Base-by-base conservation (phyloP, 495 filamentous ascomycete species). In the Lasiosphaeris hirsuta region DNA sequence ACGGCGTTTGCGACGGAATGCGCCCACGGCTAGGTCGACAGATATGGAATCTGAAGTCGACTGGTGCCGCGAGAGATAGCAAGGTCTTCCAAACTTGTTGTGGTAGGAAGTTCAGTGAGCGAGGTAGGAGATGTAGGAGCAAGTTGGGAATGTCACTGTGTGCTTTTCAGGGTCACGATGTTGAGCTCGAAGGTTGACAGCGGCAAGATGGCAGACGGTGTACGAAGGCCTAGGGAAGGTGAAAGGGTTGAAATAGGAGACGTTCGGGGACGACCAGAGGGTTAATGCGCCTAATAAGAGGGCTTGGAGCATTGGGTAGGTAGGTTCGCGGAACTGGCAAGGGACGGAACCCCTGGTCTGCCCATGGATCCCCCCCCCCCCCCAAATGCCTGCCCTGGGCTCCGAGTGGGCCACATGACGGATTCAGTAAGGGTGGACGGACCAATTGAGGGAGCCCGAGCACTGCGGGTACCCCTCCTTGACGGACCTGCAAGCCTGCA, bases 211-310 rank as follows among this genome's bases (percentile, higher is more conserved):
- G 23, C 23, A 30, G 23, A 30, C 4, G 5, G 17, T 17, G 49
- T 14, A 41, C 10, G 68, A 13, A 51, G 58, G 40, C 53, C 58
- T 19, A 19, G 60, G 37, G 56, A 42, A 43, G 13, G 53, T 33
- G 51, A 51, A 42, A 17, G 9, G 49, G 30, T 30, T 40, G 34
- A 8, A 23, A 23, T 38, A 35, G 35, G 55, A 39, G 53, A 48
- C 23, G 54, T 54, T 50, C 33, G 34, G 56, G 47, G 54, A 44
- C 37, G 38, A 58, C 54, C 36, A 60, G 59, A 59, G 64, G 63
- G 62, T 64, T 63, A 70, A 70, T 67, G 67, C 67, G 67, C 69
- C 61, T 66, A 69, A 69, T 71, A 69, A 71, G 68, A 30, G 23
- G 23, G 23, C 23, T 30, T 30, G 23, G 23, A 67, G 19, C 34